Percentiles rank a stretch among this genome's conserved stretches.
Conservation (phyloP, 2,329 filamentous ascomycete species). For the Exophiala oligosperma region DNA sequence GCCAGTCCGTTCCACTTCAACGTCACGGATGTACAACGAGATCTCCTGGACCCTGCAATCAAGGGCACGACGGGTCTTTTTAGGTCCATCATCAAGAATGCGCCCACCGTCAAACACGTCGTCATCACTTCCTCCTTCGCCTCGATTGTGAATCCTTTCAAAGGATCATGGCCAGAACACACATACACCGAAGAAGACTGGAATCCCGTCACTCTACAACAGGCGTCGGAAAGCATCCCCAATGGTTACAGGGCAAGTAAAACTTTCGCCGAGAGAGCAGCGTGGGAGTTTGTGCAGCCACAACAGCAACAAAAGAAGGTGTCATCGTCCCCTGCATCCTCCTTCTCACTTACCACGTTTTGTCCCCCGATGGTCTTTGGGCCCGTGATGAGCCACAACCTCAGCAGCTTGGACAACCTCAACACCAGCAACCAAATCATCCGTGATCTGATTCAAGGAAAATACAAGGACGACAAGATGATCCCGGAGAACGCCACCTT, state of each 20-base stretch:
- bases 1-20: slow-evolving; percentile 73
- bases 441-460: neutral
- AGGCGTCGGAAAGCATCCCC: no score
- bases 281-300: slow-evolving; percentile 62
- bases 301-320: slow-evolving; percentile 45
- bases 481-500: slow-evolving; percentile 50
- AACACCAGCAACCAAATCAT: slow-evolving; percentile 49
- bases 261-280: slow-evolving; percentile 61
- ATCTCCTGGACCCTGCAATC: no score
- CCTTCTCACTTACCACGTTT: slow-evolving; percentile 61
- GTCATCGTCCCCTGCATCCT: no score
- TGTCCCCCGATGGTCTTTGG: slow-evolving; percentile 65
- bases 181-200: no score
- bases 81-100: no score
- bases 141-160: no score
- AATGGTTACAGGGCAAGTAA: no score
- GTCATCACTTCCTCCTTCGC: no score
- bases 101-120: no score
- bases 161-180: no score
- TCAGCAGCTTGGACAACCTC: slow-evolving; percentile 61
- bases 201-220: no score
- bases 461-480: neutral
- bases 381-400: slow-evolving; percentile 59
- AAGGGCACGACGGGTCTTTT: no score
- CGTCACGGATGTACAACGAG: slow-evolving; percentile 62